phyloP scores from a whole-genome alignment of 805 yeast species.

The Pichia phayaonensis region DNA sequence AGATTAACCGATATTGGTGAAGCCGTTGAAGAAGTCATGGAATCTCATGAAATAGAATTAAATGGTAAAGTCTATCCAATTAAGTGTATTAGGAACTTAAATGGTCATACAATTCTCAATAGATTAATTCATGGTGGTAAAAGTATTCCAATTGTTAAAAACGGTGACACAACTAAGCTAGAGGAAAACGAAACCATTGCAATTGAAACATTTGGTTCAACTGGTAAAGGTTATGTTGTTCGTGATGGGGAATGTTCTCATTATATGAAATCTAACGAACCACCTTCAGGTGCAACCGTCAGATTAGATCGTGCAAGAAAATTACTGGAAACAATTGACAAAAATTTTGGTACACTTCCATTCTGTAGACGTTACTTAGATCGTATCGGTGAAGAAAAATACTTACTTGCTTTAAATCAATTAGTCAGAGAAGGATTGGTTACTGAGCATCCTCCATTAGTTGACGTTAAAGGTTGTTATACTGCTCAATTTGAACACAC shows the following conservation, averaged over 20 bases:
- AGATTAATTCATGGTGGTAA: slow-evolving; percentile 90
- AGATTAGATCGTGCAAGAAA: slow-evolving; percentile 61
- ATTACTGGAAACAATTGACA: slow-evolving; percentile 61
- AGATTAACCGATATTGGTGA: slow-evolving; percentile 93
- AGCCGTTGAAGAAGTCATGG: slow-evolving; percentile 95
- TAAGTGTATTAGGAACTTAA: slow-evolving; percentile 83
- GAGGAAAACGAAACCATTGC: slow-evolving; percentile 98
- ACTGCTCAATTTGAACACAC: slow-evolving; percentile 98
- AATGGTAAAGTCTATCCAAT: slow-evolving; percentile 81
- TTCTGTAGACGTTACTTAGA: slow-evolving; percentile 95
- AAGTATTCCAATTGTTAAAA: slow-evolving; percentile 92
- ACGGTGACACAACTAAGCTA: slow-evolving; percentile 93
- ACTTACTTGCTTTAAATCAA: slow-evolving; percentile 76
- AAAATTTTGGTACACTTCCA: slow-evolving; percentile 88
- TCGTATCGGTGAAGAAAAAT: slow-evolving; percentile 85
- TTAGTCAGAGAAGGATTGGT: slow-evolving; percentile 83
- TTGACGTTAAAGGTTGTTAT: slow-evolving; percentile 74
- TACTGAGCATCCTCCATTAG: slow-evolving; percentile 89
- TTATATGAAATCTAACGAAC: slow-evolving; percentile 60
- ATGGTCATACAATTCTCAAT: slow-evolving; percentile 88
- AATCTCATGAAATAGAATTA: slow-evolving; percentile 85
- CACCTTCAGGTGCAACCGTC: slow-evolving; percentile 43
- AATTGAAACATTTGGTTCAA: slow-evolving; percentile 95
- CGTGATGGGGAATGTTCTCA: slow-evolving; percentile 92
- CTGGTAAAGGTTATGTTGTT: slow-evolving; percentile 88